Conservation (phyloP, 2,329 filamentous ascomycete species). For the Neonectria punicea region DNA sequence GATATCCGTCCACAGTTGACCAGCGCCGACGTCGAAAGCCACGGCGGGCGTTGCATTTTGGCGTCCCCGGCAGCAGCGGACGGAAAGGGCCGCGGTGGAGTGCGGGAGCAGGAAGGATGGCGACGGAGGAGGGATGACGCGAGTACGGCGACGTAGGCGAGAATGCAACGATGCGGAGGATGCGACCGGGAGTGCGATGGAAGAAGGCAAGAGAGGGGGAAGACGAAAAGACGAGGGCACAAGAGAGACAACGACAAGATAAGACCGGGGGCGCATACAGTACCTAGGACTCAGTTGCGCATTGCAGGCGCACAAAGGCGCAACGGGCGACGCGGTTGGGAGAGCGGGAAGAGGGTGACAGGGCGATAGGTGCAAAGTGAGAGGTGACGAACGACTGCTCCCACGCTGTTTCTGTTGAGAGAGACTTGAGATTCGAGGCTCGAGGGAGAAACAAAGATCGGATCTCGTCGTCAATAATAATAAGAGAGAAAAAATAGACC, state of each 20-base stretch:
- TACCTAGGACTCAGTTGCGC: constrained; percentile 12
- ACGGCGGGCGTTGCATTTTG: constrained; percentile 16
- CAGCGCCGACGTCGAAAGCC: constrained; percentile 1
- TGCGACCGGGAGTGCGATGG: background rate
- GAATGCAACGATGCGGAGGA: background rate
- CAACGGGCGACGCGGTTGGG: constrained; percentile 18
- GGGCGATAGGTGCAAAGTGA: background rate
- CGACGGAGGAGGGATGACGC: constrained; percentile 15
- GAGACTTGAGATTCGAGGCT: background rate
- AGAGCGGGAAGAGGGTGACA: constrained; percentile 13
- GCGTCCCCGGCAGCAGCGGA: constrained; percentile 20
- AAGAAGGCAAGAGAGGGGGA: background rate
- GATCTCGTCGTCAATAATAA: background rate
- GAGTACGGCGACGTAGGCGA: constrained; percentile 15
- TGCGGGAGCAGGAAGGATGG: constrained; percentile 12
- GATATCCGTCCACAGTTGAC: constrained; percentile 8
- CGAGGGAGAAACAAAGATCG: background rate
- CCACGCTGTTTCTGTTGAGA: constrained; percentile 6
- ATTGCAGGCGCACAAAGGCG: constrained; percentile 13
- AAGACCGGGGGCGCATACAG: constrained; percentile 17
- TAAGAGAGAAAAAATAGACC: background rate
- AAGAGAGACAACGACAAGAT: constrained; percentile 9
- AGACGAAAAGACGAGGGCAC: background rate
- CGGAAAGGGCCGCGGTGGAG: constrained; percentile 30
- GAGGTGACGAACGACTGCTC: constrained; percentile 8